Conservation (phyloP, 2,329 filamentous ascomycete genomes). For the Bipolaris sorokiniana region DNA sequence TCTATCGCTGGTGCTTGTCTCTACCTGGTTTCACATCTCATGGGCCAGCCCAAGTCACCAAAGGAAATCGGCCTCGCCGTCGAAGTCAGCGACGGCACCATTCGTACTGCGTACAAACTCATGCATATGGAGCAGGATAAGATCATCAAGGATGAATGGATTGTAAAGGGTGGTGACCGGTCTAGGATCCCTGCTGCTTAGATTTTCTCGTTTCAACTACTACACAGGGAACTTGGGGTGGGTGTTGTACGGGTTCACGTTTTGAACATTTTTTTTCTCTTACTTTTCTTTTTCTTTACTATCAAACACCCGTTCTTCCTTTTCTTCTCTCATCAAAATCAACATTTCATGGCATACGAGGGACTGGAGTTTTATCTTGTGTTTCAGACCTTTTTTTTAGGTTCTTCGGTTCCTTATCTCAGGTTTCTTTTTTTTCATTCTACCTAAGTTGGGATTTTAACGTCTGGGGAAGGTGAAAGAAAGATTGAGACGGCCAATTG, state of each 20-base stretch:
- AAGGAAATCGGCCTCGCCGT: conserved; percentile 85
- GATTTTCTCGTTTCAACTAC: neutral
- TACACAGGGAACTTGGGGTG: too few species aligned
- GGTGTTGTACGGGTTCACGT: neutral
- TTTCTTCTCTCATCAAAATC: neutral
- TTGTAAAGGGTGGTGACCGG: conserved; percentile 73
- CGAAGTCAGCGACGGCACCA: conserved; percentile 94
- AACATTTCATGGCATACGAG: neutral
- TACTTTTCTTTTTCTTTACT: neutral
- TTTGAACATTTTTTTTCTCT: neutral
- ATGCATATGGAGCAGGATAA: conserved; percentile 76
- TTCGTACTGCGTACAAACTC: conserved; percentile 92
- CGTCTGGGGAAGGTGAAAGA: too few species aligned
- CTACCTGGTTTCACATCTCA: conserved; percentile 90
- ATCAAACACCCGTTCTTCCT: neutral
- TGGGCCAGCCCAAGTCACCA: conserved; percentile 78
- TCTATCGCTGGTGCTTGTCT: conserved; percentile 95
- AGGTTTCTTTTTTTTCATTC: neutral
- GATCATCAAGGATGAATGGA: conserved; percentile 77
- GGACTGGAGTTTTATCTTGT: neutral
- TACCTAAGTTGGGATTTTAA: too few species aligned
- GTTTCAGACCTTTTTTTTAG: neutral
- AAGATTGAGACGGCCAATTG: too few species aligned
- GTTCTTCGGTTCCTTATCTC: neutral
- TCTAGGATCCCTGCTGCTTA: conserved; percentile 66